Evolutionary conservation across 2,329 filamentous ascomycete species (phyloP), one percentile per base, ranked within the genome.

Genomic region (Graphilbum fragrans): DNA sequence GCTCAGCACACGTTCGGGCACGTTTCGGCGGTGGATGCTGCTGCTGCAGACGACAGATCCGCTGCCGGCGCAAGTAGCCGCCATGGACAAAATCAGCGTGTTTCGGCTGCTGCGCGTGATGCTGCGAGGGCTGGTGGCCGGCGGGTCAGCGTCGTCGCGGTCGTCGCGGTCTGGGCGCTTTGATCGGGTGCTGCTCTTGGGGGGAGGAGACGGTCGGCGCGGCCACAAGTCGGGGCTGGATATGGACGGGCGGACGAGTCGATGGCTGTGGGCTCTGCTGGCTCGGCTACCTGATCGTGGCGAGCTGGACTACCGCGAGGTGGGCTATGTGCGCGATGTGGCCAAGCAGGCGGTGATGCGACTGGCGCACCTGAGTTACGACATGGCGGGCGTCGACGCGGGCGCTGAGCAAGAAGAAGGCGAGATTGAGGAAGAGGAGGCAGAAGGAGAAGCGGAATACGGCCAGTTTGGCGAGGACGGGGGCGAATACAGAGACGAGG

Each of bases 221-320:
- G 36, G 21, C 20, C 17, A 3, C 11, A 14, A 23, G 25, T 31
- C 21, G 17, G 69, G 36, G 71, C 60, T 66, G 19, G 67, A 70
- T 23, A 64, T 86, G 23, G 67, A 75, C 21, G 71, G 74, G 51
- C 72, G 79, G 37, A 77, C 84, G 5, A 87, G 86, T 45, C 71
- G 77, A 16, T 96, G 90, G 90, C 66, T 85, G 4, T 95, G 87
- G 88, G 79, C 82, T 0, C 60, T 94, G 43, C 65, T 95, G 35
- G 86, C 83, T 3, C 73, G 78, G 43, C 69, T 90, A 44, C 80
- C 83, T 1, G 82, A 85, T 29, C 64, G 76, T 10, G 86, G 86
- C 2, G 78, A 84, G 57, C 64, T 95, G 56, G 75, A 77, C 46
- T 82, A 85, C 47, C 73, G 77, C 35, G 82, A 92, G 53, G 74